Conservation (phyloP, 352 stramenopile species). For the Thalassiosira livingstoniorum region DNA sequence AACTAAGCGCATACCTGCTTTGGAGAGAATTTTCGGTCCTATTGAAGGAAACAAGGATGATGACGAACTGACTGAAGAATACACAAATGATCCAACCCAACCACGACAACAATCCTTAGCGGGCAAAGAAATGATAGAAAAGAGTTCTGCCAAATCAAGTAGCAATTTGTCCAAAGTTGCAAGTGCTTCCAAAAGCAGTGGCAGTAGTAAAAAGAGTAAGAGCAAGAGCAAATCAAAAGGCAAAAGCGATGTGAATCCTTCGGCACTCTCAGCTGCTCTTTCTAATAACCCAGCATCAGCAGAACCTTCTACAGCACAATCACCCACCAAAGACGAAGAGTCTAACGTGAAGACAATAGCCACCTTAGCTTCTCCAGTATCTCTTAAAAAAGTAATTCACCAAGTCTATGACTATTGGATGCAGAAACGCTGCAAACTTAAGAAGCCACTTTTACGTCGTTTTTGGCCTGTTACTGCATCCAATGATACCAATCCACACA, state of each 20-base stretch:
- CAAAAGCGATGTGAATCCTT: not conserved
- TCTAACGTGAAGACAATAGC: not conserved
- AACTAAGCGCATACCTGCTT: slow-evolving; percentile 62
- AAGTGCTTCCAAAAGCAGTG: too few relatives aligned
- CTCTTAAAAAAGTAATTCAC: slow-evolving; percentile 56
- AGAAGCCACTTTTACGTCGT: slow-evolving; percentile 92
- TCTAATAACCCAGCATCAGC: not conserved
- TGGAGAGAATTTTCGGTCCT: slow-evolving; percentile 71
- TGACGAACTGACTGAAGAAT: slow-evolving; percentile 25
- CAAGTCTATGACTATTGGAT: slow-evolving; percentile 94
- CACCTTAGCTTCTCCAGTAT: slow-evolving; percentile 22
- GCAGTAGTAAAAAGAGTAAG: not conserved
- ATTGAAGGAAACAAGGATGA: slow-evolving; percentile 33
- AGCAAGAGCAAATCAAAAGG: not conserved
- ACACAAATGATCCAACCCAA: not conserved
- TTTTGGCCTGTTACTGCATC: slow-evolving; percentile 95
- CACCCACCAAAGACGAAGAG: not conserved
- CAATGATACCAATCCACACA: slow-evolving; percentile 98
- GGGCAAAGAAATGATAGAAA: not conserved
- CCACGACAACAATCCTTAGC: not conserved
- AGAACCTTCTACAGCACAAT: not conserved
- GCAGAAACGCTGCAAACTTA: slow-evolving; percentile 91
- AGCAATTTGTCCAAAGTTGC: not conserved
- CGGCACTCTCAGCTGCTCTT: not conserved
- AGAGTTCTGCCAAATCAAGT: not conserved